A percentile compares a stretch with the other conserved stretches of the same genome.
phyloP scores from a whole-genome alignment of 768 basidiomycete species.

The Calocybe gangraenosa region DNA sequence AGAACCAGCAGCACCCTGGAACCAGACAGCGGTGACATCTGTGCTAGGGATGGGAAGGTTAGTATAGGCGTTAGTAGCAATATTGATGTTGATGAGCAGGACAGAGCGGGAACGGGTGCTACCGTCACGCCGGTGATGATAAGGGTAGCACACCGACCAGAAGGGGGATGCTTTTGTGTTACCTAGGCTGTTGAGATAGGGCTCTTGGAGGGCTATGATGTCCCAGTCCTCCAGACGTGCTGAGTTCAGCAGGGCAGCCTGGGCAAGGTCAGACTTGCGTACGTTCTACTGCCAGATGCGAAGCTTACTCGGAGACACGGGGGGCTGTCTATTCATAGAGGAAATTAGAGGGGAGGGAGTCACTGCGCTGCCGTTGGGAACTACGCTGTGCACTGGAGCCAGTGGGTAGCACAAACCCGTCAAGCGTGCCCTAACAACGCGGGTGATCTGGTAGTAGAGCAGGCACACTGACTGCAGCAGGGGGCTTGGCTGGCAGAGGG shows the following conservation, averaged over 20 bases:
- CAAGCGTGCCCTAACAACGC: no score
- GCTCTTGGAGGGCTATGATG: constrained; percentile 28
- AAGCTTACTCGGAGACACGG: not conserved
- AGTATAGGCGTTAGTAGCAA: constrained; percentile 1
- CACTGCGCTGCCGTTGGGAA: no score
- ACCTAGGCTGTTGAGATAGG: constrained; percentile 17
- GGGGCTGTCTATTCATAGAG: not conserved
- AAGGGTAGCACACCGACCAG: constrained; percentile 1
- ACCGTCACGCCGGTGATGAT: not conserved
- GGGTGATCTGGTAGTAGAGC: no score
- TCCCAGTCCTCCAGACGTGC: constrained; percentile 15
- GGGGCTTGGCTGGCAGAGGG: no score
- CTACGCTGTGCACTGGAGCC: no score
- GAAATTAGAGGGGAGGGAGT: no score
- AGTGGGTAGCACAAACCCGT: no score
- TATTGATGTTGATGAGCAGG: constrained; percentile 9
- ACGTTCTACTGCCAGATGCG: constrained; percentile 23
- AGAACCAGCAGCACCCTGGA: not conserved
- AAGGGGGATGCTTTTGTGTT: constrained; percentile 10
- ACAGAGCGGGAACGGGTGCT: not conserved
- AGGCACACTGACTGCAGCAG: no score
- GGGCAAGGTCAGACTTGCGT: constrained; percentile 19
- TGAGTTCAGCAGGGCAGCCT: constrained; percentile 14
- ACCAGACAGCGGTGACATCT: not conserved
- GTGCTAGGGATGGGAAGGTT: not conserved